Evolutionary conservation across 352 stramenopile species (phyloP), one percentile per base, ranked within the genome.

Genomic region (Phytophthora ramorum): DNA sequence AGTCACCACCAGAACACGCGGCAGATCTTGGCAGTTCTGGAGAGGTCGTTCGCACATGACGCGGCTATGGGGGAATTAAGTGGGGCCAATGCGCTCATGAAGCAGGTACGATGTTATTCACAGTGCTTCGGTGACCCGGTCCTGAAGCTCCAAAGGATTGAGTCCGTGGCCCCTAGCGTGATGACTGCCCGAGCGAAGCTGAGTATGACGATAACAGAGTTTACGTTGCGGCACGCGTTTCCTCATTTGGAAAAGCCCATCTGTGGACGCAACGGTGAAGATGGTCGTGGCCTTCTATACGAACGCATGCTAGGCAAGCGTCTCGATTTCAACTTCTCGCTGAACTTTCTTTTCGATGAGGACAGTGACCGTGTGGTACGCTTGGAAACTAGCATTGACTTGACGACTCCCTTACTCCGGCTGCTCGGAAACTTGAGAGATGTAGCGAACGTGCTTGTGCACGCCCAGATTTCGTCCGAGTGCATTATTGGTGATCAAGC

Each of bases 341-440:
- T 62, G 54, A 47, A 4, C 10, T 62, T 62, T 35, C 43, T 62
- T 12, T 54, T 62, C 17, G 44, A 62, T 16, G 54, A 53, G 13
- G 14, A 32, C 13, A 62, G 19, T 4, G 13, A 32, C 4, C 28
- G 30, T 9, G 32, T 62, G 17, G 41, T 34, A 8, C 54, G 43
- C 3, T 20, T 62, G 13, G 54, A 62, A 24, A 46, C 40, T 4
- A 52, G 24, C 12, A 48, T 62, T 12, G 41, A 62, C 44, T 35
- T 54, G 13, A 20, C 28, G 13, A 19, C 12, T 13, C 7, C 43
- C 0, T 38, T 62, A 20, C 19, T 46, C 5, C 22, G 44, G 32
- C 12, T 53, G 17, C 14, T 47, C 17, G 28, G 43, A 1, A 38
- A 24, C 24, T 7, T 62, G 20, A 26, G 48, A 32, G 19, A 38